Conservation (phyloP, 768 basidiomycete species). For the Hericium coralloides region DNA sequence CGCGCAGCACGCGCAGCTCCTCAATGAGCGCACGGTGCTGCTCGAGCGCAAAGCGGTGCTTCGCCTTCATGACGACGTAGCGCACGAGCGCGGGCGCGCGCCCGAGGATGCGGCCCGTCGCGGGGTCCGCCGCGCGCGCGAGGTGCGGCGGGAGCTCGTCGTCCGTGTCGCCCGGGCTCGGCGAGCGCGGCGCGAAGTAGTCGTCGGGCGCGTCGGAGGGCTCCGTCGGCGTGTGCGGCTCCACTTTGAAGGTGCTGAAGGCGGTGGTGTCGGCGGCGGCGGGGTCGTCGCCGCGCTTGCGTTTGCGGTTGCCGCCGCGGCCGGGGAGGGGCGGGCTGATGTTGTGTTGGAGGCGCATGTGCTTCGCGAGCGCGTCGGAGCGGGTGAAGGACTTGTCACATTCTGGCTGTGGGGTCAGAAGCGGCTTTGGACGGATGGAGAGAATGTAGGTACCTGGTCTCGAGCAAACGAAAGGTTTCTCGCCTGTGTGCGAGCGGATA, state of each 20-base stretch:
- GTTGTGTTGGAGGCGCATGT: constrained; percentile 84
- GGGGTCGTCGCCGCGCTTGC: constrained; percentile 42
- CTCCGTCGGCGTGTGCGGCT: constrained; percentile 6
- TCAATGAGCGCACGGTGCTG: constrained; percentile 58
- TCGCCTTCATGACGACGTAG: constrained; percentile 74
- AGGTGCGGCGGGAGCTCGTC: constrained; percentile 47
- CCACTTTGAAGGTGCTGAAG: constrained; percentile 15
- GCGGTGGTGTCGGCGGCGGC: constrained; percentile 6
- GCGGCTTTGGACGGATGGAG: background rate
- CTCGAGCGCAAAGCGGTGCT: constrained; percentile 57
- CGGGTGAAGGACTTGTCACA: constrained; percentile 95
- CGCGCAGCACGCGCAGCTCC: constrained; percentile 49
- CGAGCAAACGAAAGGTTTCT: constrained; percentile 84
- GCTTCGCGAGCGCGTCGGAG: constrained; percentile 88
- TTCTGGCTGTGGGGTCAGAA: constrained; percentile 35
- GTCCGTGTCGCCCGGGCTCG: constrained; percentile 20
- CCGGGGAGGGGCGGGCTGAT: constrained; percentile 66
- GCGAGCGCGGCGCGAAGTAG: constrained; percentile 8
- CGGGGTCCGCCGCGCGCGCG: constrained; percentile 38
- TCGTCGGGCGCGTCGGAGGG: constrained; percentile 3
- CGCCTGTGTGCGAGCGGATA: constrained; percentile 87
- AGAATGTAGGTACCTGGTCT: constrained; percentile 51
- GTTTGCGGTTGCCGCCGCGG: constrained; percentile 60
- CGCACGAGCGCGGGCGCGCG: constrained; percentile 61
- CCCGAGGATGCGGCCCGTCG: constrained; percentile 57